phyloP scores from a whole-genome alignment of 176 grass and related monocot genomes.

The Triticum turgidum region DNA sequence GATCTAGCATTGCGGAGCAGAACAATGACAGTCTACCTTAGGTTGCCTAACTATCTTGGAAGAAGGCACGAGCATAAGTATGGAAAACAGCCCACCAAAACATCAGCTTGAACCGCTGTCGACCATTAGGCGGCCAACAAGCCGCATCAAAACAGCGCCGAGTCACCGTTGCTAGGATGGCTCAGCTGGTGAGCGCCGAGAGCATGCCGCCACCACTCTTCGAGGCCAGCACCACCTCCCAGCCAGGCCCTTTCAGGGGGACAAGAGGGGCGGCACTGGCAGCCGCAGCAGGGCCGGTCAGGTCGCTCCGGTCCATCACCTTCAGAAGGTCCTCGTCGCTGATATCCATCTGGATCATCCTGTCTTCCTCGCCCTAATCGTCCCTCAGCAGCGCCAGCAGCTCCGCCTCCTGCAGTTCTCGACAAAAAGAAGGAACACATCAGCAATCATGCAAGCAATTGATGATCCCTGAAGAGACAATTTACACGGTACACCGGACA shows the following conservation, averaged over 20 bases:
- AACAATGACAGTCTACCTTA: slow-evolving; percentile 2
- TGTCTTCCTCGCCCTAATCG: slow-evolving; percentile 66
- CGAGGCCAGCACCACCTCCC: slow-evolving; percentile 80
- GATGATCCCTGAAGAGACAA: background rate
- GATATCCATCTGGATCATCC: slow-evolving; percentile 78
- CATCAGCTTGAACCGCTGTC: background rate
- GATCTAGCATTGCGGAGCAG: too few species aligned
- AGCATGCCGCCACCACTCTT: slow-evolving; percentile 74
- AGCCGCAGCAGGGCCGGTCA: slow-evolving; percentile 16
- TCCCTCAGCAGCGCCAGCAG: slow-evolving; percentile 74
- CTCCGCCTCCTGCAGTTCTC: slow-evolving; percentile 53
- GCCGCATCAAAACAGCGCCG: background rate
- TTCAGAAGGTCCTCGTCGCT: slow-evolving; percentile 55
- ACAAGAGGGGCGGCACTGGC: background rate
- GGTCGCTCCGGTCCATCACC: slow-evolving; percentile 74
- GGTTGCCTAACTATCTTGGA: slow-evolving; percentile 5
- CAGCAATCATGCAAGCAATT: background rate
- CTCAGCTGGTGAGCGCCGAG: slow-evolving; percentile 65
- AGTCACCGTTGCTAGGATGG: too few species aligned
- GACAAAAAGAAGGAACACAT: background rate
- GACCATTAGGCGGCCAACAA: slow-evolving; percentile 30
- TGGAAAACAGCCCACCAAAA: background rate
- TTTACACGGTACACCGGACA: too few species aligned
- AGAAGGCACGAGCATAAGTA: background rate
- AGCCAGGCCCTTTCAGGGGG: slow-evolving; percentile 83